Evolutionary conservation across 306 rosid species (phyloP).

Genomic region (Luffa acutangula): DNA sequence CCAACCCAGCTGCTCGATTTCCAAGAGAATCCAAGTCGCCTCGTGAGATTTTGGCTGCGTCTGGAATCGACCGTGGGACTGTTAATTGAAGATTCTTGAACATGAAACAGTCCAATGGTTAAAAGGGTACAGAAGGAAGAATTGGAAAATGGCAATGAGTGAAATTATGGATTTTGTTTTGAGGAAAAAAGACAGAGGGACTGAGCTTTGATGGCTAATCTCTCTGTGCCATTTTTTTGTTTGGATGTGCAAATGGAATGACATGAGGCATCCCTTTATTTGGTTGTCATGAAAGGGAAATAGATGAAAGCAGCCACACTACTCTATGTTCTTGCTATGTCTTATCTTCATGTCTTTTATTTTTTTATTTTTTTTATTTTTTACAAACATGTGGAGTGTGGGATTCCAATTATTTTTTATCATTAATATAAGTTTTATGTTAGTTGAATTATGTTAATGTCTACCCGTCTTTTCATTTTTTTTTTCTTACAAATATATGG

Average conservation of each 20-base stretch:
- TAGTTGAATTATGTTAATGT: no score
- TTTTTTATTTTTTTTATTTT: no score
- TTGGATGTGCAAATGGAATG: not conserved
- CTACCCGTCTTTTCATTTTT: no score
- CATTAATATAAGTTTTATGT: no score
- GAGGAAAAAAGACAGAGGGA: not conserved
- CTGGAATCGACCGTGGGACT: not conserved
- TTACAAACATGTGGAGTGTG: no score
- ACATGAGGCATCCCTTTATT: not conserved
- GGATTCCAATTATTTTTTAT: no score
- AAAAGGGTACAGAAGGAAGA: not conserved
- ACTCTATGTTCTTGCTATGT: not conserved
- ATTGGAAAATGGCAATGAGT: not conserved
- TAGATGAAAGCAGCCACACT: not conserved
- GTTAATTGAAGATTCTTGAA: not conserved
- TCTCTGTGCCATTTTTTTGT: not conserved
- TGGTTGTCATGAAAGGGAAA: slow-evolving; percentile 1
- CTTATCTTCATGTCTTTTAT: not conserved
- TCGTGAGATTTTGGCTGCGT: not conserved
- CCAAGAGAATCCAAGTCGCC: not conserved
- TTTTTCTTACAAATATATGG: no score
- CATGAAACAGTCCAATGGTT: not conserved
- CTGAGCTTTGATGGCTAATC: not conserved
- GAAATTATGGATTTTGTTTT: not conserved
- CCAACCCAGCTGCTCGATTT: not conserved